Percentiles rank a stretch among this genome's conserved stretches.
Evolutionary conservation across 2,329 filamentous ascomycete genomes (phyloP).

Genomic region (Botrytis tulipae): DNA sequence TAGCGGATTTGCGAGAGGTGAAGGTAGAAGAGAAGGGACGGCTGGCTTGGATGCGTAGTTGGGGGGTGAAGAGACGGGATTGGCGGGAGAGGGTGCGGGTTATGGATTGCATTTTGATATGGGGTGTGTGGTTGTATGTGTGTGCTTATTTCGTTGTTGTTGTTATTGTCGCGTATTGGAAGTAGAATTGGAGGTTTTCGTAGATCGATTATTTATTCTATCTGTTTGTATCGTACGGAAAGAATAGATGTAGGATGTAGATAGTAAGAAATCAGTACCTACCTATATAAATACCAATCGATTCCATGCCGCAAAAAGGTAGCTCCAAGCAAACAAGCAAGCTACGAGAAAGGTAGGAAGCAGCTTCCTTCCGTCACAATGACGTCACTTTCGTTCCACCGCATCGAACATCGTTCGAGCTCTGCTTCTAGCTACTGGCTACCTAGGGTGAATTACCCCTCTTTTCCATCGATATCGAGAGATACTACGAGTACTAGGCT

Average conservation of each 20-base stretch:
- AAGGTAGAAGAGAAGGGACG: background rate
- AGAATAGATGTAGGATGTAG: too few species aligned
- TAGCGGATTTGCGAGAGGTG: background rate
- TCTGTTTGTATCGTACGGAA: too few species aligned
- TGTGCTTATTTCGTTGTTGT: background rate
- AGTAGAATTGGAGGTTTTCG: too few species aligned
- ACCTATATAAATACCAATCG: background rate
- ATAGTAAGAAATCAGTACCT: too few species aligned
- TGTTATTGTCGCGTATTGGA: too few species aligned
- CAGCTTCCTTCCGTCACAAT: background rate
- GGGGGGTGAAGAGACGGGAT: background rate
- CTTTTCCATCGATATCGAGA: background rate
- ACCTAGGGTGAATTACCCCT: background rate
- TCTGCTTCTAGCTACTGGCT: too few species aligned
- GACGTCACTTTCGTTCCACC: background rate
- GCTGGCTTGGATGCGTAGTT: background rate
- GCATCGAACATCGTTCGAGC: background rate
- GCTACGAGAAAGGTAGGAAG: background rate
- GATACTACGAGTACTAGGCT: too few species aligned
- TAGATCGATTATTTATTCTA: too few species aligned
- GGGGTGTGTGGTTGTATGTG: background rate
- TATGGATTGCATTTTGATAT: slow-evolving; percentile 11
- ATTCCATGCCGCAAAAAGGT: too few species aligned
- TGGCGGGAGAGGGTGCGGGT: slow-evolving; percentile 1
- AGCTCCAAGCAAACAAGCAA: background rate